Conservation (phyloP, 345 rosid genomes). For the Euphorbia tirucalli region DNA sequence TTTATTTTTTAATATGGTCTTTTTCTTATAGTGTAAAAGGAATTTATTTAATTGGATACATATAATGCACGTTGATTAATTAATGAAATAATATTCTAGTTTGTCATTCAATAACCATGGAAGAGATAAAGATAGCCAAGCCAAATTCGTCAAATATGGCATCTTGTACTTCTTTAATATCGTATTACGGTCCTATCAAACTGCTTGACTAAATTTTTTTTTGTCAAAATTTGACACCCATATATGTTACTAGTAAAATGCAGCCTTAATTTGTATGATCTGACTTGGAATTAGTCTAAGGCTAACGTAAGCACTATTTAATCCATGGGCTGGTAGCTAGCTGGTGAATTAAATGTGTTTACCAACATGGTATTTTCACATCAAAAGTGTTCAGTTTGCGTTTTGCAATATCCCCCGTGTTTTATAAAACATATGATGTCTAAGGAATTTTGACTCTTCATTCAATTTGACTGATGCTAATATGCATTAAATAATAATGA, state of each 20-base stretch:
- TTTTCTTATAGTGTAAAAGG: not conserved
- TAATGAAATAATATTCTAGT: not conserved
- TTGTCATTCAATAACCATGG: not conserved
- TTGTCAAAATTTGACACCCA: conserved; percentile 5
- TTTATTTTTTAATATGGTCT: not conserved
- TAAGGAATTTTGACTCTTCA: no score
- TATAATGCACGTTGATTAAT: not conserved
- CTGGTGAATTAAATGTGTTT: no score
- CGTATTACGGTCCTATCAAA: conserved; percentile 3
- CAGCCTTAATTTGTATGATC: not conserved
- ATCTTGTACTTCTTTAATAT: not conserved
- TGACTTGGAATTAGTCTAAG: conserved; percentile 7
- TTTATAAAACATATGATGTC: no score
- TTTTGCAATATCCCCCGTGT: no score
- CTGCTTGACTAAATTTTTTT: not conserved
- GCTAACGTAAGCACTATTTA: conserved; percentile 1
- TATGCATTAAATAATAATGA: no score
- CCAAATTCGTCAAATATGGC: conserved; percentile 6
- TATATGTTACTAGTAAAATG: not conserved
- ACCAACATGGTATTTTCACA: no score
- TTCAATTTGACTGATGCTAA: no score
- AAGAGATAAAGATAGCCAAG: not conserved
- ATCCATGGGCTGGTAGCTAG: no score
- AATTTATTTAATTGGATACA: not conserved
- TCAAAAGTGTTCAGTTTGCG: no score